Conservation (phyloP, 345 rosid species). For the Moringa oleifera region DNA sequence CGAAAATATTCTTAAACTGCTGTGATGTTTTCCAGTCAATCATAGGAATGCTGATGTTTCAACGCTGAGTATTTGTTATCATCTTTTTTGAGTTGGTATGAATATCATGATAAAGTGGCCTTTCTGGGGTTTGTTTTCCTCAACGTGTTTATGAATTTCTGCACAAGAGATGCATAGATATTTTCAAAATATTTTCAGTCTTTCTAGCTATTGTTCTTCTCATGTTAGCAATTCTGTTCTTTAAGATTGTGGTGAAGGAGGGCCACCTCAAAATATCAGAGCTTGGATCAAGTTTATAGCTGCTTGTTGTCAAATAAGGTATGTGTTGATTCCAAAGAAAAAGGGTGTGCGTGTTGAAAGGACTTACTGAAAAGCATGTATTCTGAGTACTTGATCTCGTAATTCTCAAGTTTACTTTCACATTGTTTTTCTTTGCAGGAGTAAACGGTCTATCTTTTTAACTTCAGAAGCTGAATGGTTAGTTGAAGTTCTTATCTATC, state of each 20-base stretch:
- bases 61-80: too few species aligned
- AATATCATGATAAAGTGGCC: neutral
- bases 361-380: too few species aligned
- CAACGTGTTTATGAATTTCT: neutral
- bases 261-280: constrained; percentile 63
- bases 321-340: constrained; percentile 10
- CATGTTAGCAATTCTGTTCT: constrained; percentile 10
- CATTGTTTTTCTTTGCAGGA: constrained; percentile 35
- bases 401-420: constrained; percentile 5
- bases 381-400: neutral
- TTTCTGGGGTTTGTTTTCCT: neutral
- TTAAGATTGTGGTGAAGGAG: constrained; percentile 47
- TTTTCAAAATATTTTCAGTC: neutral
- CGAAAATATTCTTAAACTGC: too few species aligned
- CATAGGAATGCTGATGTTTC: too few species aligned
- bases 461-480: constrained; percentile 60
- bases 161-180: neutral
- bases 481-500: constrained; percentile 36
- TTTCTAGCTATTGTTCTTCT: neutral
- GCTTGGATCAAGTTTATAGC: constrained; percentile 58
- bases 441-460: constrained; percentile 33
- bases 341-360: too few species aligned
- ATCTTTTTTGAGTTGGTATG: too few species aligned
- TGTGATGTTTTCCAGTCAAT: too few species aligned
- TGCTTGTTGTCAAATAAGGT: constrained; percentile 63